Evolutionary conservation across 2,329 filamentous ascomycete genomes (phyloP), one percentile per base, ranked within the genome.

Genomic region (Fusarium transvaalense): DNA sequence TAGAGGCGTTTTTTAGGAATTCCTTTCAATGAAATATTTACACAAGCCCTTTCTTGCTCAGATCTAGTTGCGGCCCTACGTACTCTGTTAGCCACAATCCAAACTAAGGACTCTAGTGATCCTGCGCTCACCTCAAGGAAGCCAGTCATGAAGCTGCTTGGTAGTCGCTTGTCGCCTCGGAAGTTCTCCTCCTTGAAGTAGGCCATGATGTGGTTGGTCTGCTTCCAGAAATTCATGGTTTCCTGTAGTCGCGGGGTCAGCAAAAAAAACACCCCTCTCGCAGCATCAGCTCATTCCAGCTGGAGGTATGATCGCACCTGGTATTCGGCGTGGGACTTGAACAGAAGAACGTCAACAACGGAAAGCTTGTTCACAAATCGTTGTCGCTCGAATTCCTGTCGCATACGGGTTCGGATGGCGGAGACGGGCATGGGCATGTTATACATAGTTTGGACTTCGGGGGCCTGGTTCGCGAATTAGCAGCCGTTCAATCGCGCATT

Each of bases 221-320:
- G 96, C 83, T 97, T 97, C 96, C 96, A 99, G 86, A 92, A 99
- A 84, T 99, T 99, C 86, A 99, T 89, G 55, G 92, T 99, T 86
- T 99, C 96, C 94, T 97, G 74, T 55, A 50, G 46, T 61, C 57
- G 37, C 46, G 34, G 39, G 25, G 57, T 74, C 53, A 73, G 66
- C 46, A 60, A 50, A 38, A 34, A 17, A 31, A 50, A 25, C 42
- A 50, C 47, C 13, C 37, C 50, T 29, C 21, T 46, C 23, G 43
- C 45, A 35, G 52, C 10, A 52, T 34, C 17, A 52, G 34, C 55
- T 86, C 45, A 91, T 97, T 86, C 97, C 93, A 72, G 59, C 52
- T 38, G 55, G 38, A 27, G 51, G 46, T 19, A 38, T 14, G 35
- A 54, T 63, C 80, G 73, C 79, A 97, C 94, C 92, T 99, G 96